Percentiles rank a stretch among this genome's conserved stretches.
phyloP scores from a whole-genome alignment of 805 yeast species.

The Zygoascus tannicola region DNA sequence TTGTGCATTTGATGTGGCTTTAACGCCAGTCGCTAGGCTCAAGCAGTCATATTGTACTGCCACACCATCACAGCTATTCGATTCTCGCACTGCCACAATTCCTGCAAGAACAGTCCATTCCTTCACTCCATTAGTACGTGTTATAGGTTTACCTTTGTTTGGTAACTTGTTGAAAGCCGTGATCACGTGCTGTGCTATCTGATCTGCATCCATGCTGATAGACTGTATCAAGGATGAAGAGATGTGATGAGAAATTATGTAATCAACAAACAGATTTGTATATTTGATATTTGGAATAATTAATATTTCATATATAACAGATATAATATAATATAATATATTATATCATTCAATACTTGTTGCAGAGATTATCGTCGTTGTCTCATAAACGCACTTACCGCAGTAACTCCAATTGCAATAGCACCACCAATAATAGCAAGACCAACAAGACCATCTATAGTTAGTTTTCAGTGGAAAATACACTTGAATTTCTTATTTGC shows the following conservation, averaged over 20 bases:
- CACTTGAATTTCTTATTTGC: not conserved
- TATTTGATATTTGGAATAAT: too few relatives aligned
- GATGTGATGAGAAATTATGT: too few relatives aligned
- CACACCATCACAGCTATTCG: constrained; percentile 7
- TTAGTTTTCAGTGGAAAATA: not conserved
- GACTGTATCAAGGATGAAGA: not conserved
- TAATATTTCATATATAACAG: too few relatives aligned
- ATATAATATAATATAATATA: too few relatives aligned
- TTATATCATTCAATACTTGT: too few relatives aligned
- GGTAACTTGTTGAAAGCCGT: constrained; percentile 22
- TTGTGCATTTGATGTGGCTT: constrained; percentile 51
- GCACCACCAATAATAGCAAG: constrained; percentile 80
- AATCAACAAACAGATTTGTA: too few relatives aligned
- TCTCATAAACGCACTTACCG: constrained; percentile 29
- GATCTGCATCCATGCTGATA: constrained; percentile 11
- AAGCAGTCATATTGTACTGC: constrained; percentile 28
- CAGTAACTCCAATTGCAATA: constrained; percentile 74
- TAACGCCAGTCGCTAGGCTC: constrained; percentile 72
- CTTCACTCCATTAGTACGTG: constrained; percentile 49
- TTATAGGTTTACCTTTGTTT: constrained; percentile 46
- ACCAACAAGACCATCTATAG: constrained; percentile 72
- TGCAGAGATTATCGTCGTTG: constrained; percentile 15
- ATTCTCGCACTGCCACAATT: constrained; percentile 34
- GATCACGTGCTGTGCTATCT: constrained; percentile 19
- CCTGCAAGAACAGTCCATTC: constrained; percentile 88